Evolutionary conservation across 2,329 filamentous ascomycete genomes (phyloP).

Genomic region (Torrubiellomyces zombiae): DNA sequence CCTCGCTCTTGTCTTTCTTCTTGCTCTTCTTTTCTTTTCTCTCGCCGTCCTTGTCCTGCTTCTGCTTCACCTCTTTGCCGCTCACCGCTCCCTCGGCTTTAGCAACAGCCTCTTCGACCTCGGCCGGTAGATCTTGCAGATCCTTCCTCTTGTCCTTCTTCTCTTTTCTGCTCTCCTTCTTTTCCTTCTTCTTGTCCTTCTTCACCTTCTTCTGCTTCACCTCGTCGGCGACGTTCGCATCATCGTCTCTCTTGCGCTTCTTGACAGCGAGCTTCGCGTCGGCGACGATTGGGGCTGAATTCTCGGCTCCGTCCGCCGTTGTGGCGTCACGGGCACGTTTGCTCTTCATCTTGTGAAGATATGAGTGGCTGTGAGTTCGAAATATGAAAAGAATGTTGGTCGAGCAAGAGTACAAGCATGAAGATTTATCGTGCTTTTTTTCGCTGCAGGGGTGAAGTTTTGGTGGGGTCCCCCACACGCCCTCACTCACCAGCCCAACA

Average conservation of each 20-base stretch:
- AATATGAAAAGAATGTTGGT: too few relatives aligned
- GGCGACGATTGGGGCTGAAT: constrained; percentile 7
- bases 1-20: constrained; percentile 9
- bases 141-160: constrained; percentile 24
- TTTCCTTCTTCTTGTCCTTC: constrained; percentile 15
- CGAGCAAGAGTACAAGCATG: too few relatives aligned
- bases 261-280: constrained; percentile 13
- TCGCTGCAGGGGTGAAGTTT: too few relatives aligned
- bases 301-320: constrained; percentile 13
- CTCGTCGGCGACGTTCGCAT: constrained; percentile 8
- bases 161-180: constrained; percentile 20
- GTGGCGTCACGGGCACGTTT: constrained; percentile 20
- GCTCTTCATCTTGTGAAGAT: too few relatives aligned
- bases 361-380: too few relatives aligned
- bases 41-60: constrained; percentile 11
- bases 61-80: constrained; percentile 7
- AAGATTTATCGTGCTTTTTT: too few relatives aligned
- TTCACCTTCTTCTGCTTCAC: constrained; percentile 14
- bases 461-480: too few relatives aligned
- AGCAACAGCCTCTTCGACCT: constrained; percentile 8
- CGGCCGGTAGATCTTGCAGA: constrained; percentile 18
- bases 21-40: constrained; percentile 8
- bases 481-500: too few relatives aligned
- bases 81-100: constrained; percentile 5
- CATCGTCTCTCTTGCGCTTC: constrained; percentile 20